These are phyloP conservation scores for Protomyces inouyei DNA, from an alignment of 1,139 yeast genomes.

Conservation along the genomic window DNA sequence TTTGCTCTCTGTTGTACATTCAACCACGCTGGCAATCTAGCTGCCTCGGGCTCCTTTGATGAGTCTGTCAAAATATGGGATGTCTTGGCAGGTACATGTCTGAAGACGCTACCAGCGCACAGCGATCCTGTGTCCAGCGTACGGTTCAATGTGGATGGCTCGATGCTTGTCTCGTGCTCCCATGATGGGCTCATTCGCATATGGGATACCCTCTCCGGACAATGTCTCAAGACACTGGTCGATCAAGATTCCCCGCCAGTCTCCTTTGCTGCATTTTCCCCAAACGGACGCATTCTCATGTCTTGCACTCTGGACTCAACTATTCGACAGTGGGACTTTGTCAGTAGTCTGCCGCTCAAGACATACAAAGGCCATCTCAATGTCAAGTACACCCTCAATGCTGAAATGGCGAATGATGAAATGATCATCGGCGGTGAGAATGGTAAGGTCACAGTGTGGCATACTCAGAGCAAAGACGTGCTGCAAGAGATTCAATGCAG, in stretches of 20 bases:
- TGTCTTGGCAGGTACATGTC: conserved; percentile 59
- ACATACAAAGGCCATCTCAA: conserved; percentile 51
- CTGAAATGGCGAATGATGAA: conserved; percentile 29
- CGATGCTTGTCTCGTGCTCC: conserved; percentile 79
- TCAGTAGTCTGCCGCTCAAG: conserved; percentile 70
- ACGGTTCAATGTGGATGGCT: conserved; percentile 70
- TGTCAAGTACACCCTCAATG: conserved; percentile 33
- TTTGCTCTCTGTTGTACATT: conserved; percentile 72
- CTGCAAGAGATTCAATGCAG: conserved; percentile 36
- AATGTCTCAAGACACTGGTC: conserved; percentile 82
- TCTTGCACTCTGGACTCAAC: conserved; percentile 79
- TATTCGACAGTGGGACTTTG: conserved; percentile 75
- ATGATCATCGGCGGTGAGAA: conserved; percentile 65
- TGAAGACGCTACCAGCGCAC: conserved; percentile 86
- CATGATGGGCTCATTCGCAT: conserved; percentile 84
- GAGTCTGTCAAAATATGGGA: conserved; percentile 78
- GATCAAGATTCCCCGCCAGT: conserved; percentile 48
- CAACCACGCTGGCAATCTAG: conserved; percentile 67
- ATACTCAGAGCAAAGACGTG: conserved; percentile 61
- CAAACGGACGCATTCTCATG: conserved; percentile 74
- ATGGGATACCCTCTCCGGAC: conserved; percentile 85
- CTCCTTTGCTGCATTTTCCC: conserved; percentile 65
- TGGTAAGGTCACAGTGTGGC: conserved; percentile 65
- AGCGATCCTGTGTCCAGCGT: conserved; percentile 82
- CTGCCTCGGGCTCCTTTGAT: conserved; percentile 82